phyloP scores from a whole-genome alignment of 345 rosid genomes.

The Turnera subulata region DNA sequence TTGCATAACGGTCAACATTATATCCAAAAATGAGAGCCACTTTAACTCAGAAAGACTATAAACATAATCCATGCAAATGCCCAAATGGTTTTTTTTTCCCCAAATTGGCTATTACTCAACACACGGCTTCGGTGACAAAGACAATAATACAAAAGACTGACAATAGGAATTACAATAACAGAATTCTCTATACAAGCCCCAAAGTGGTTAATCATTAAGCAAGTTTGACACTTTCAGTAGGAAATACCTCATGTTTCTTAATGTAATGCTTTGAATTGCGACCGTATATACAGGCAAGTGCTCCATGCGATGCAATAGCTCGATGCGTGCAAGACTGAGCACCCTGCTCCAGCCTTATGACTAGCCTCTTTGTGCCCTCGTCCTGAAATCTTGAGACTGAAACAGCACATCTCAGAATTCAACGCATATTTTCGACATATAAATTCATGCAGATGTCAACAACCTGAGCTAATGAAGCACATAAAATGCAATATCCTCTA shows the following conservation, averaged over 20 bases:
- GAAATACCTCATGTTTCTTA: constrained; percentile 80
- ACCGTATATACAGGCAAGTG: constrained; percentile 67
- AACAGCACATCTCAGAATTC: constrained; percentile 8
- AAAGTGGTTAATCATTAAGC: background rate
- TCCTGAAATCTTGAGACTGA: constrained; percentile 70
- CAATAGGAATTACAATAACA: background rate
- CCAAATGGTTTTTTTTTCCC: background rate
- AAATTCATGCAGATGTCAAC: background rate
- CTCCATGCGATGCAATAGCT: constrained; percentile 67
- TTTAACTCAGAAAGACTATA: too few relatives aligned
- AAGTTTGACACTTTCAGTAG: constrained; percentile 7
- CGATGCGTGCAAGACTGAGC: constrained; percentile 67
- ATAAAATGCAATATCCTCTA: background rate
- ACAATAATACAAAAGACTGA: background rate
- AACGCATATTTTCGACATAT: too few relatives aligned
- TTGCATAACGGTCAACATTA: constrained; percentile 1
- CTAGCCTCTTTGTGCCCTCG: constrained; percentile 50
- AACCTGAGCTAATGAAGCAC: background rate
- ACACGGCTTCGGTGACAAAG: background rate
- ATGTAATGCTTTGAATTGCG: constrained; percentile 73
- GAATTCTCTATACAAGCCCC: background rate
- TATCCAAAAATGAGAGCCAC: too few relatives aligned
- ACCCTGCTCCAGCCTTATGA: constrained; percentile 75
- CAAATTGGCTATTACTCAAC: background rate
- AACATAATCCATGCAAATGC: too few relatives aligned